A percentile compares a stretch with the other conserved stretches of the same genome.
Conservation (phyloP, 2,329 filamentous ascomycete genomes). For the Metarhizium anisopliae region DNA sequence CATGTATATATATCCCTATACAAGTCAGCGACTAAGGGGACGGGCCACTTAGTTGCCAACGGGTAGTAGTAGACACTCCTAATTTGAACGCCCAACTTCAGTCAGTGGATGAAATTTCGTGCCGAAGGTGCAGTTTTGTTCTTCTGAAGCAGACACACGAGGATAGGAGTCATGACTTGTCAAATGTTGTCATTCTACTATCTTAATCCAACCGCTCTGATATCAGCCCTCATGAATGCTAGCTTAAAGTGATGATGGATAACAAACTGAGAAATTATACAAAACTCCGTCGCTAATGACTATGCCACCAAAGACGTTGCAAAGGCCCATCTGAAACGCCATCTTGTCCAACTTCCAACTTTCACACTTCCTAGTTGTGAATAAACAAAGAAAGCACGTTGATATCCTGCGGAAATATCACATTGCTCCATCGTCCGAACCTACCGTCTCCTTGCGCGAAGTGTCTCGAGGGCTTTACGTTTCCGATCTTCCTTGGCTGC, state of each 20-base stretch:
- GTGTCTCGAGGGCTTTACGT: constrained; percentile 29
- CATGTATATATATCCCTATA: no score
- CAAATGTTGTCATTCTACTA: background rate
- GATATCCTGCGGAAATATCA: background rate
- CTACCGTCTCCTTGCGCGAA: constrained; percentile 21
- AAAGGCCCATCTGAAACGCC: background rate
- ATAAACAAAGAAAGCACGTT: background rate
- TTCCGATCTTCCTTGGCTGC: constrained; percentile 52
- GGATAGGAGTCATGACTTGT: background rate
- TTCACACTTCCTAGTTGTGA: background rate
- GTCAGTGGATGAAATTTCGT: no score
- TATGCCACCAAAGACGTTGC: background rate
- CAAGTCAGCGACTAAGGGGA: no score
- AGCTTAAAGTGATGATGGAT: background rate
- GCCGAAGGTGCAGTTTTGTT: background rate
- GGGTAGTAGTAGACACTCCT: no score
- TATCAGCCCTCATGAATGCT: background rate
- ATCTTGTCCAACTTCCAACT: background rate
- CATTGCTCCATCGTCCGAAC: background rate
- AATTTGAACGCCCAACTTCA: no score
- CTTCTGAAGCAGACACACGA: background rate
- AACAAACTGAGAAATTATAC: constrained; percentile 1
- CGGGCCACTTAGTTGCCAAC: no score
- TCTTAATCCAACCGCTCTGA: background rate
- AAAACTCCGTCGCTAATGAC: constrained; percentile 33